Percentiles rank a stretch among this genome's conserved stretches.
phyloP scores from a whole-genome alignment of 108 stramenopile species.

The Stephanodiscus minutulus region DNA sequence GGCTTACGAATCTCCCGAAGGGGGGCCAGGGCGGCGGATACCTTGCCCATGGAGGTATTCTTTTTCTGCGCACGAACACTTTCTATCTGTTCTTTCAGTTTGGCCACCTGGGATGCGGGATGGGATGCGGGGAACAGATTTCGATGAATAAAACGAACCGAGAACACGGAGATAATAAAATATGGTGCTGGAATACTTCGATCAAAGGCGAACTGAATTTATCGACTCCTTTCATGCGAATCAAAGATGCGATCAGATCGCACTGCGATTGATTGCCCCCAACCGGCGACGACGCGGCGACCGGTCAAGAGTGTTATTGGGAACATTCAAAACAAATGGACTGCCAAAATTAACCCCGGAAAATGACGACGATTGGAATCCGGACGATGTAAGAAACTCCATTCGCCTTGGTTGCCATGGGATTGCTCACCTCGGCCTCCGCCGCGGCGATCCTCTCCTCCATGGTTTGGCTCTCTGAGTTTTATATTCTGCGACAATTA shows the following conservation, averaged over 20 bases:
- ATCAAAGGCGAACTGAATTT: neutral
- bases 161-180: neutral
- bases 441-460: constrained; percentile 40
- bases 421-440: constrained; percentile 46
- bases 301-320: neutral
- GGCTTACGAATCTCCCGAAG: constrained; percentile 63
- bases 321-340: neutral
- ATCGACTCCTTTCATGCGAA: neutral
- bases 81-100: constrained; percentile 56
- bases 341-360: neutral
- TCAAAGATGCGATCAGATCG: neutral
- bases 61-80: constrained; percentile 46
- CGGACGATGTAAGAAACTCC: neutral
- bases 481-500: no score
- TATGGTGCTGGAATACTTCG: neutral
- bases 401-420: neutral
- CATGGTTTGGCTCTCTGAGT: constrained; percentile 19
- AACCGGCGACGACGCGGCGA: neutral
- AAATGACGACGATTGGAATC: neutral
- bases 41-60: constrained; percentile 42
- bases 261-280: neutral
- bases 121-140: neutral
- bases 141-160: neutral
- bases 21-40: constrained; percentile 37
- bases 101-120: constrained; percentile 47